phyloP scores from a whole-genome alignment of 2,329 filamentous ascomycete species.

The Dothistroma pini region DNA sequence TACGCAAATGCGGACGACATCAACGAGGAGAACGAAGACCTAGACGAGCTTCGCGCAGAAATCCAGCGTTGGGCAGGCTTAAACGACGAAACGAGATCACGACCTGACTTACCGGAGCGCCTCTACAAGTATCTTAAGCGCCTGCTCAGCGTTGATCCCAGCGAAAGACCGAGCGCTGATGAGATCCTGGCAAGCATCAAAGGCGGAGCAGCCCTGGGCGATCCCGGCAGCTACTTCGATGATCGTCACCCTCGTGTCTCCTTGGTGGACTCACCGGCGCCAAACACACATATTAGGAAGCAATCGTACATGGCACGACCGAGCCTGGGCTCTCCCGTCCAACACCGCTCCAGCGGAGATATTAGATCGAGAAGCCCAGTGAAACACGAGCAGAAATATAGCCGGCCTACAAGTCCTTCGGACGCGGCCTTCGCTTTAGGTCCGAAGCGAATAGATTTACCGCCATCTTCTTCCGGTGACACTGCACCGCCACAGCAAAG shows the following conservation, averaged over 20 bases:
- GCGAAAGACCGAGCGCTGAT: conserved; percentile 73
- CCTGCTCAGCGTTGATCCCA: conserved; percentile 72
- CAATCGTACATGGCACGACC: conserved; percentile 23
- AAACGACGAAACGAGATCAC: conserved; percentile 53
- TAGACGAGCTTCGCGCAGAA: conserved; percentile 78
- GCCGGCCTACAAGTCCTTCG: conserved; percentile 12
- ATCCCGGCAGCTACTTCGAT: conserved; percentile 26
- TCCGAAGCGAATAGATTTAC: conserved; percentile 6
- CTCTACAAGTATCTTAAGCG: conserved; percentile 81
- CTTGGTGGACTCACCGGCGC: conserved; percentile 39
- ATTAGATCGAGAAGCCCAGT: conserved; percentile 16
- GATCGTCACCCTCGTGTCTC: conserved; percentile 38
- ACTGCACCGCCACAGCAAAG: conserved; percentile 24
- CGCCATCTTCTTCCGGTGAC: conserved; percentile 4
- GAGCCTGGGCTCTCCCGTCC: conserved; percentile 16
- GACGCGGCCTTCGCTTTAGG: conserved; percentile 8
- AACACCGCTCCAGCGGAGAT: conserved; percentile 20
- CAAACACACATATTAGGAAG: conserved; percentile 21
- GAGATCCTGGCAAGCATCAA: conserved; percentile 80
- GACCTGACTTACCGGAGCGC: conserved; percentile 78
- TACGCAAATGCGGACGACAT: conserved; percentile 80
- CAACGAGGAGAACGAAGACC: conserved; percentile 87
- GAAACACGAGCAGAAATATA: conserved; percentile 15
- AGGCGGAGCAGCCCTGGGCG: conserved; percentile 46
- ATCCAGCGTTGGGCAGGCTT: conserved; percentile 88